Evolutionary conservation across 1,284 basidiomycete genomes (phyloP), one percentile per base, ranked within the genome.

Genomic region (Ustanciosporium gigantosporum): DNA sequence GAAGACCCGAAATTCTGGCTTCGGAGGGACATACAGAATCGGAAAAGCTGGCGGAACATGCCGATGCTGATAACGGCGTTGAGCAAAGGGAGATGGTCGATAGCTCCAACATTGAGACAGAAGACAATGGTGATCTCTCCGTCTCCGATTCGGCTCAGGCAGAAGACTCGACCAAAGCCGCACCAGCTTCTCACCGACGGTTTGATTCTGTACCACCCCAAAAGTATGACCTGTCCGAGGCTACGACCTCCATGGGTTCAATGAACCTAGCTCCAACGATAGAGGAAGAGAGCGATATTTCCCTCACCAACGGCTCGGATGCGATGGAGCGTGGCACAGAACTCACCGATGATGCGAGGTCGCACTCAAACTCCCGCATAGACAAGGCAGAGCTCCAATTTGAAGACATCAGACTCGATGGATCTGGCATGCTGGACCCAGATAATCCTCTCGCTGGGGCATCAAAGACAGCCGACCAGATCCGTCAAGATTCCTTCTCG

Each of bases 141-240:
- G 9, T 29, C 27, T 9, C n/a, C 9, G 27, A 29, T 29, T 29
- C 27, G 27, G 27, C 9, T 29, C 27, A 9, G n/a, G n/a, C n/a
- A n/a, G 27, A 9, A 9, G 27, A 29, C 27, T n/a, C n/a, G n/a
- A n/a, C n/a, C n/a, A n/a, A 29, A 11, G 27, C n/a, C 9, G 27
- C 27, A 9, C 9, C 27, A 9, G 27, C 27, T 11, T 29, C 42
- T 7, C 46, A 49, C 29, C 4, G 25, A 8, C 48, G 65, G 5
- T 44, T 51, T 31, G 65, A 67, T 45, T 64, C 59, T 4, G 41
- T 67, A 4, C 65, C 65, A 15, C 65, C 60, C 11, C 46, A 64
- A 37, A 58, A 52, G 36, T 64, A 67, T 25, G 36, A 45, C 13
- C 31, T 67, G 17, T 16, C 39, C 3, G 31, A 43, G 4, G 9